phyloP scores from a whole-genome alignment of 306 rosid species.

The Fagus crenata region DNA sequence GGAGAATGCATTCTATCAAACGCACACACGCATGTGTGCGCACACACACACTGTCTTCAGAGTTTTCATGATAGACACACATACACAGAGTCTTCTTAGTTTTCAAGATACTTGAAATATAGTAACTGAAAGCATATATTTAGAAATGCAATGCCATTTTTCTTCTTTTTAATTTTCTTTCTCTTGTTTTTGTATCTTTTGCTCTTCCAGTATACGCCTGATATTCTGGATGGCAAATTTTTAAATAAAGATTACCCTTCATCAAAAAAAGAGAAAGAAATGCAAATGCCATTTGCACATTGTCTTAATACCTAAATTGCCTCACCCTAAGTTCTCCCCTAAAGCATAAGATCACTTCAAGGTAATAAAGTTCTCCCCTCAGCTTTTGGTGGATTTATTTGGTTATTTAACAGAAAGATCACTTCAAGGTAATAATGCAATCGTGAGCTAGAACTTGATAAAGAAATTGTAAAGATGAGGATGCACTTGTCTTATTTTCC shows the following conservation, averaged over 20 bases:
- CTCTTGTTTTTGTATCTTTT: too few species aligned
- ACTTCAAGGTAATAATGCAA: background rate
- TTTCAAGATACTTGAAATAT: background rate
- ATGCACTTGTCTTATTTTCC: constrained; percentile 4
- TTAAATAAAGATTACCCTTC: too few species aligned
- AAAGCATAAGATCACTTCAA: background rate
- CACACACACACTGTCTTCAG: too few species aligned
- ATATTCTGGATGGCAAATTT: too few species aligned
- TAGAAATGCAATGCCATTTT: background rate
- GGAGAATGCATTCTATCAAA: background rate
- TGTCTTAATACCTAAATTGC: background rate
- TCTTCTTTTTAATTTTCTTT: too few species aligned
- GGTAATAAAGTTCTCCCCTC: too few species aligned
- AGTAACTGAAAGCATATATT: background rate
- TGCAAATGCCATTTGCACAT: background rate
- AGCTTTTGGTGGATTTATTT: background rate
- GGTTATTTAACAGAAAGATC: background rate
- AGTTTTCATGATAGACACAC: too few species aligned
- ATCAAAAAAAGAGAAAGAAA: too few species aligned
- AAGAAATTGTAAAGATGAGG: background rate
- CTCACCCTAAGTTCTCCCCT: too few species aligned
- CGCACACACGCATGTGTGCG: background rate
- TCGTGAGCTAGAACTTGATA: background rate
- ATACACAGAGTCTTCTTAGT: background rate
- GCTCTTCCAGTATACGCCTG: too few species aligned